Base-by-base conservation (phyloP, 768 basidiomycete species). In the Tylopilus cervinicoccineus region DNA sequence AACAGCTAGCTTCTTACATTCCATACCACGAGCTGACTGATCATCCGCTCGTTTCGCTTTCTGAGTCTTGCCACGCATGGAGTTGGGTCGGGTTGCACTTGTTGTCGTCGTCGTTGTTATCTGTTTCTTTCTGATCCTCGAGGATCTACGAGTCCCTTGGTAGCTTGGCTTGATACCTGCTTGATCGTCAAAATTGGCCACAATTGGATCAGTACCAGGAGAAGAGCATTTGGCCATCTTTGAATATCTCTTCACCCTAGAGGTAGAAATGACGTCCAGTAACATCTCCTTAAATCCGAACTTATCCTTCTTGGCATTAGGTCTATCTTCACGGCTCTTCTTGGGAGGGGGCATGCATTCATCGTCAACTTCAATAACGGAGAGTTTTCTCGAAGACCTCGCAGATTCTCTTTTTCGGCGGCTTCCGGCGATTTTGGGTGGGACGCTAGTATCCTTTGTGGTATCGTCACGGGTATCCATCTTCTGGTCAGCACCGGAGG, bases 211-310 rank as follows among this genome's bases (percentile, higher is more conserved):
- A 16, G 47, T 46, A 4, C 32, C 34, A 17, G 70, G 63, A 24
- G 72, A 69, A 6, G 71, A 64, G 22, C 56, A 54, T 29, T 67
- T 66, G 16, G 56, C 63, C 53, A 68, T 70, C 52, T 64, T 69
- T 3, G 60, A 60, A 49, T 64, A 66, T 50, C 63, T 70, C 47
- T 66, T 73, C 4, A 56, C 52, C 24, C 51, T 46, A 22, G 49
- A 42, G 17, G 24, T 40, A 7, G 55, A 45, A 11, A 49, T 37
- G 20, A 48, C 22, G 19, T 33, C 52, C 17, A 22, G 29, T 5
- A 22, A 27, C n/a, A 27, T 43, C 34, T 47, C 39, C 13, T 43
- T 43, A 27, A 20, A 27, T 16, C 43, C 36, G 40, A 38, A n/a
- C 12, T 33, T 47, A 28, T 52, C 28, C 20, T 38, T 48, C 19